phyloP scores from a whole-genome alignment of 352 stramenopile genomes.

The Phytopythium cucurbitacearum region DNA sequence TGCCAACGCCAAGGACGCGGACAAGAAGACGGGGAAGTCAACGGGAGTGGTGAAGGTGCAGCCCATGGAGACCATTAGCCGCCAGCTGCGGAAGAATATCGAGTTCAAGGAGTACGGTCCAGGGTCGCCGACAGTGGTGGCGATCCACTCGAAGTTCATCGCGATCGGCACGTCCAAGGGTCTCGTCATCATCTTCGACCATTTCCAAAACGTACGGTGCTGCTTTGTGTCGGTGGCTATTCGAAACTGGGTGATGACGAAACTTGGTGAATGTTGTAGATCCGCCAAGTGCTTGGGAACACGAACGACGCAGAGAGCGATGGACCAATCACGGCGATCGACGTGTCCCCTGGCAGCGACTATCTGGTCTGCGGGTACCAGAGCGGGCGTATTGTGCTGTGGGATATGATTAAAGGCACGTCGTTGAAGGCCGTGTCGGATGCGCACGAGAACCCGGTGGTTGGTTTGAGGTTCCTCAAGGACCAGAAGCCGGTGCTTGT shows the following conservation, averaged over 20 bases:
- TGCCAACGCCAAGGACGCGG: constrained; percentile 17
- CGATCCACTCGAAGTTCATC: constrained; percentile 96
- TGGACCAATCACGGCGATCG: constrained; percentile 83
- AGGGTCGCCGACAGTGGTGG: constrained; percentile 89
- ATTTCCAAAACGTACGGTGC: constrained; percentile 91
- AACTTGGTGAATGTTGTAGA: constrained; percentile 20
- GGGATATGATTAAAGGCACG: constrained; percentile 95
- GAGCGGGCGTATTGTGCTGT: constrained; percentile 92
- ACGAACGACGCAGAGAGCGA: constrained; percentile 70
- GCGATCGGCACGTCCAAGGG: constrained; percentile 94
- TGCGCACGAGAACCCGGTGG: constrained; percentile 84
- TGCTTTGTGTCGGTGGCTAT: background rate
- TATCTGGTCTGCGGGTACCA: constrained; percentile 92
- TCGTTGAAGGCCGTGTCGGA: constrained; percentile 90
- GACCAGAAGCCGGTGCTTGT: constrained; percentile 83
- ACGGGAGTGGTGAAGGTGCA: constrained; percentile 87
- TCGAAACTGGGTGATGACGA: background rate
- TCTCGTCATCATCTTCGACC: constrained; percentile 94
- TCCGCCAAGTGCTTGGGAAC: constrained; percentile 87
- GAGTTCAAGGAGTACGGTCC: constrained; percentile 90
- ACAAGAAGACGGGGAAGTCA: constrained; percentile 40
- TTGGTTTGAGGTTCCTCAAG: constrained; percentile 81
- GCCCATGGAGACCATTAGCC: constrained; percentile 87
- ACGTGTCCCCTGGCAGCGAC: constrained; percentile 86
- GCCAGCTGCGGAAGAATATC: constrained; percentile 89